Percentiles rank a stretch among this genome's conserved stretches.
phyloP scores from a whole-genome alignment of 2,329 filamentous ascomycete genomes.

The Diaporthe citri region DNA sequence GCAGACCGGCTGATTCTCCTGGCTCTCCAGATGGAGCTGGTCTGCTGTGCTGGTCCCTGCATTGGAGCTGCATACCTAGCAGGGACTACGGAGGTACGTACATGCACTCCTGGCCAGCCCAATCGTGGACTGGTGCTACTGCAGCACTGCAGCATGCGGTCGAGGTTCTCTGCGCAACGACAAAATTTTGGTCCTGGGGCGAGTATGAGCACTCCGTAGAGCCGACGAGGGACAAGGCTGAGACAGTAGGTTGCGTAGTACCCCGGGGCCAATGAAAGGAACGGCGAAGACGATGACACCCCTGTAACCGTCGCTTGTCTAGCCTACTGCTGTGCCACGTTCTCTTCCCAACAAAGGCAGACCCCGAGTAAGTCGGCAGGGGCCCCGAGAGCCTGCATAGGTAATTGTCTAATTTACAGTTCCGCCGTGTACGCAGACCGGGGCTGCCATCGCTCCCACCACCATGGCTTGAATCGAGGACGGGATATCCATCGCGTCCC shows the following conservation, averaged over 20 bases:
- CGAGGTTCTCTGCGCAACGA: background rate
- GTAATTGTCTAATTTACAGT: conserved; percentile 20
- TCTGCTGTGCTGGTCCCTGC: conserved; percentile 13
- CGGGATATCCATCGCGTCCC: background rate
- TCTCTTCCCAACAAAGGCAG: conserved; percentile 18
- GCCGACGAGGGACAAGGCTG: conserved; percentile 1
- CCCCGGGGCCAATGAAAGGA: conserved; percentile 9
- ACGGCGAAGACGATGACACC: conserved; percentile 20
- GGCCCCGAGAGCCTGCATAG: background rate
- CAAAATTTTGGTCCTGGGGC: background rate
- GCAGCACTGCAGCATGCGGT: conserved; percentile 10
- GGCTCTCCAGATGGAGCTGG: background rate
- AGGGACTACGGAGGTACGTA: background rate
- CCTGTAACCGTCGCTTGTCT: background rate
- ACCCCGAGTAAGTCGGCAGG: conserved; percentile 17
- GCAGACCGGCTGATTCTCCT: background rate
- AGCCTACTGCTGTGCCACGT: conserved; percentile 19
- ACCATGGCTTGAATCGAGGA: conserved; percentile 14
- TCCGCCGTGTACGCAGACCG: conserved; percentile 6
- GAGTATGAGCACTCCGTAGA: background rate
- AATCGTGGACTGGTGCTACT: background rate
- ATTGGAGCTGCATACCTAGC: conserved; percentile 11
- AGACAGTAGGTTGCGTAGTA: background rate
- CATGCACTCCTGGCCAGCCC: background rate
- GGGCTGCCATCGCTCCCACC: conserved; percentile 5